Conservation (phyloP, 1,284 basidiomycete genomes). For the Cryptococcus maquisensis region DNA sequence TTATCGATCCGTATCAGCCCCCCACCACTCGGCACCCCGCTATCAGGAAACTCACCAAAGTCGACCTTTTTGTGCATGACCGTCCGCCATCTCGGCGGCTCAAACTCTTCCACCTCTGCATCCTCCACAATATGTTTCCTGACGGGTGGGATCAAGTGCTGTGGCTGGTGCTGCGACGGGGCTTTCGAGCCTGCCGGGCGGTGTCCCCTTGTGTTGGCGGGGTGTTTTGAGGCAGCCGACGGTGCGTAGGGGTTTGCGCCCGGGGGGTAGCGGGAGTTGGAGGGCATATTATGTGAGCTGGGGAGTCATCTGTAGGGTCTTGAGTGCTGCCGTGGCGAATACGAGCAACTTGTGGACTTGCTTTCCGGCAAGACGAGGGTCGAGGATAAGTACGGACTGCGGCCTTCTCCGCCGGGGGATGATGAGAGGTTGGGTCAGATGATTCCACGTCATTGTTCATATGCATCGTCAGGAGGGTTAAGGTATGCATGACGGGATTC, state of each 20-base stretch:
- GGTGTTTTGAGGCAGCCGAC: neutral
- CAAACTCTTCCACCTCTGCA: conserved; percentile 42
- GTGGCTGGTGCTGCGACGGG: conserved; percentile 4
- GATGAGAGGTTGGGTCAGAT: no score
- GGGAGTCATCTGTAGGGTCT: neutral
- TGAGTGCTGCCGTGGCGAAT: no score
- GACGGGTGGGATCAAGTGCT: conserved; percentile 7
- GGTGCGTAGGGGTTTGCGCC: conserved; percentile 18
- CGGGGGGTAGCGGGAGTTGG: conserved; percentile 13
- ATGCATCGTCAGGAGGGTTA: no score
- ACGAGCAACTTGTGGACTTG: no score
- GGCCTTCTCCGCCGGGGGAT: no score
- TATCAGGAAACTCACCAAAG: conserved; percentile 31
- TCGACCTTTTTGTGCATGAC: conserved; percentile 42
- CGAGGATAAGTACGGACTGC: no score
- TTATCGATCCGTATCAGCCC: neutral
- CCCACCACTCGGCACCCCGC: neutral
- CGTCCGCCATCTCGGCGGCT: conserved; percentile 44
- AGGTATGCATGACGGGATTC: no score
- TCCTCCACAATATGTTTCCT: conserved; percentile 4
- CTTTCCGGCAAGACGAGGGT: neutral
- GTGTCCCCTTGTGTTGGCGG: neutral
- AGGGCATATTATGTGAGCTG: conserved; percentile 9
- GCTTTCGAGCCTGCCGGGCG: neutral
- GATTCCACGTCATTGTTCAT: no score